Evolutionary conservation across 2,329 filamentous ascomycete species (phyloP), one percentile per base, ranked within the genome.

Genomic region (Colletotrichum orchidophilum): DNA sequence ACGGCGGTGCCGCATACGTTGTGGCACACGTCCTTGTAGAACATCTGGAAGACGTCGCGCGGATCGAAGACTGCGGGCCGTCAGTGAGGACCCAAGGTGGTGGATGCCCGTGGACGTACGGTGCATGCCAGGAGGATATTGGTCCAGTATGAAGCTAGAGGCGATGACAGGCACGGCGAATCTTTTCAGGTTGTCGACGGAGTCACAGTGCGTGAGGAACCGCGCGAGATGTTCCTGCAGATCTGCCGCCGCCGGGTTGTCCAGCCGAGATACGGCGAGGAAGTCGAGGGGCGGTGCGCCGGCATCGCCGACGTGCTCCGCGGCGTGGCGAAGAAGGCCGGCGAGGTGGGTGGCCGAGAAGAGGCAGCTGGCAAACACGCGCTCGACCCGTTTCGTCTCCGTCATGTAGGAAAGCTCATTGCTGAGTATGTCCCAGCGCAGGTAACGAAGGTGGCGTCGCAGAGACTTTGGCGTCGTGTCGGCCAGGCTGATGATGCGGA

Each of bases 131-230:
- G 29, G 60, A 7, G 60, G 54, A 27, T 70, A 70, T 12, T 63
- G 27, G 46, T 70, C 54, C 4, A 63, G 42, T 9, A 60, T 35
- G 31, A 70, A 63, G 50, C 66, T 70, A 9, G 60, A 70, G 18
- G 60, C 29, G 26, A 70, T 55, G 15, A 70, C 31, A 21, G 49
- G 60, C 42, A 58, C 26, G n/a, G 59, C 46, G 26, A 69, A 69
- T 21, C 46, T 21, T 2, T 52, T 59, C 27, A 69, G 8, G 7
- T 39, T 24, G 11, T 55, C n/a, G 13, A 49, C 27, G 18, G 66
- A 69, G 39, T 63, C n/a, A 21, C 24, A 55, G 21, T 57, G 35
- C 11, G 27, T 18, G 6, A 69, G n/a, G 27, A 69, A 69, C 2
- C 26, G 13, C 5, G 26, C 24, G 6, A 70, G 61, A 31, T 70